Conservation (phyloP, 106 monocot species). For the Dendrobium officinale region DNA sequence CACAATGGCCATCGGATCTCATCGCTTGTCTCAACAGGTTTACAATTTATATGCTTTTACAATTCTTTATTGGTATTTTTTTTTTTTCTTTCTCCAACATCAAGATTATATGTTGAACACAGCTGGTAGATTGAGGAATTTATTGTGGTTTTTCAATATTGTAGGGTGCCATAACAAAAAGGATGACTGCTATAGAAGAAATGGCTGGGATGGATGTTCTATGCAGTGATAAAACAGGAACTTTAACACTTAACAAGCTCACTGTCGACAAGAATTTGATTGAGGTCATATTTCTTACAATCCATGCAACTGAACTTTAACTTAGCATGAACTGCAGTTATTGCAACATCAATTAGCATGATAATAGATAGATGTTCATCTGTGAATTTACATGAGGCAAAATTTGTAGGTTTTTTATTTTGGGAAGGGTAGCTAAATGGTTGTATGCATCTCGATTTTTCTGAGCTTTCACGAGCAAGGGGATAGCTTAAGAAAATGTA, state of each 20-base stretch:
- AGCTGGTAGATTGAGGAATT: background rate
- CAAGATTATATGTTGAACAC: background rate
- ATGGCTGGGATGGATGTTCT: slow-evolving; percentile 60
- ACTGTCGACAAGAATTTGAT: slow-evolving; percentile 39
- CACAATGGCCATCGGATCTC: slow-evolving; percentile 56
- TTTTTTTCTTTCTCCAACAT: background rate
- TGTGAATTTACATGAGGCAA: background rate
- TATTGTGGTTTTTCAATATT: background rate
- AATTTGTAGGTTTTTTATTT: background rate
- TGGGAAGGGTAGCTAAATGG: background rate
- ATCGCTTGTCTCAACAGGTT: slow-evolving; percentile 43
- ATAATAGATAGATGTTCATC: background rate
- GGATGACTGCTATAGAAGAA: slow-evolving; percentile 61
- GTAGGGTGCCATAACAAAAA: slow-evolving; percentile 49
- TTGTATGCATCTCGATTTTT: too few relatives aligned
- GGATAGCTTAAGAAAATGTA: background rate
- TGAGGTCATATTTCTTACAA: slow-evolving; percentile 23
- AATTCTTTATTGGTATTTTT: background rate
- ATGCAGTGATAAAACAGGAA: slow-evolving; percentile 58
- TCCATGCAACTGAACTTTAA: background rate
- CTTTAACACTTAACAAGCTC: slow-evolving; percentile 51
- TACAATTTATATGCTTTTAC: background rate
- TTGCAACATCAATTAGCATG: background rate
- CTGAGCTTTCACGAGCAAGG: too few relatives aligned
- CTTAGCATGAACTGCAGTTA: background rate